Base-by-base conservation (phyloP, 139 green algal species). In the Picochlorum costavermella region DNA sequence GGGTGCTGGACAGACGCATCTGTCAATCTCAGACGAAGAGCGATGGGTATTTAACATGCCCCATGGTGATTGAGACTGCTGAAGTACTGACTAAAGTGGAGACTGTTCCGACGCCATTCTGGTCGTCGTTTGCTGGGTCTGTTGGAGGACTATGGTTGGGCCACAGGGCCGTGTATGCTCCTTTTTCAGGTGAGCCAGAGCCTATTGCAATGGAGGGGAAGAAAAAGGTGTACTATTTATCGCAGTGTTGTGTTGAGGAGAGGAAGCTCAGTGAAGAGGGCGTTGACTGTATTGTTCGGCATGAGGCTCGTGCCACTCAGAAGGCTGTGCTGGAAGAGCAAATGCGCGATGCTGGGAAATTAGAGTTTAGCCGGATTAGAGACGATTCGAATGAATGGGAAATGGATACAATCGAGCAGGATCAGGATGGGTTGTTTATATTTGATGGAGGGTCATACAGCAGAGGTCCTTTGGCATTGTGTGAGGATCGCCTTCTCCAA, bases 401-500 rank as follows among this genome's bases (percentile, higher is more conserved):
- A 1, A 46, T 56, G 14, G 73, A 81, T 43, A n/a, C n/a, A 2
- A 48, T 82, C 14, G 25, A 5, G 6, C 8, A 36, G 3, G 63
- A 64, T 29, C 61, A 81, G 44, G 49, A 62, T 26, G 75, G 75
- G 6, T 64, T 82, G 16, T 70, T 80, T 16, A 56, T 82, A 16
- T 82, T 82, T 61, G 75, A 82, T 23, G 75, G 75, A 4, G 75
- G 75, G 43, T 61, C 61, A 20, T 82, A 78, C 53, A 77, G 61
- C 25, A 43, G 53, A 17, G 75, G 75, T 2, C 71, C 71, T 10
- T 36, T 37, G 6, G 28, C 48, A 44, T 51, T 68, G 36, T 67
- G 2, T 37, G 28, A 64, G 59, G 6, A 37, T 2, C 2, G 36
- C 3, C 2, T 10, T 58, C 26, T 20, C 3, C 25, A 37, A 5